These are phyloP conservation scores for Lentinula guzmanii DNA, from an alignment of 768 basidiomycete species.

Conservation along the genomic window DNA sequence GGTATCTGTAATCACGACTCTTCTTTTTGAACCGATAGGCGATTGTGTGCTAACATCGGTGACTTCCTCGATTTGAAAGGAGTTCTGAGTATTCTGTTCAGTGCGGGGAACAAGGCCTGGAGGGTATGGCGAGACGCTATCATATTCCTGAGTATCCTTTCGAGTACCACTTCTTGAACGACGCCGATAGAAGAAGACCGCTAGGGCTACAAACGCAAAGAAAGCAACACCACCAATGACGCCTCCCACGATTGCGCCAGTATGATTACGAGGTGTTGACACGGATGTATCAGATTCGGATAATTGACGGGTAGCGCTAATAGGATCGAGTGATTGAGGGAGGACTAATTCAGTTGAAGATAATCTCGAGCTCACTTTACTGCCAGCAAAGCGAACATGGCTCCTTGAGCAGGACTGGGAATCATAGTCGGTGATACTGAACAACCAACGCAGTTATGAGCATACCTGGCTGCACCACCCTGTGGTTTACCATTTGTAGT, in stretches of 20 bases:
- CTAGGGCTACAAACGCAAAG: constrained; percentile 2
- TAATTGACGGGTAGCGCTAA: background rate
- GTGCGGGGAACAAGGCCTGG: background rate
- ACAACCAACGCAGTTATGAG: background rate
- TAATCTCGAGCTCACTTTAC: constrained; percentile 14
- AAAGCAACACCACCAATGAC: constrained; percentile 7
- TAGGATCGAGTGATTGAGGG: background rate
- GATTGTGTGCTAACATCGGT: background rate
- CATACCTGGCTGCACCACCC: constrained; percentile 1
- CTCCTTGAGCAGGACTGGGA: background rate
- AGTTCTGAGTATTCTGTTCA: background rate
- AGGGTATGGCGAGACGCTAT: background rate
- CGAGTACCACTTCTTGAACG: background rate
- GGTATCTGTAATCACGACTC: too few species aligned
- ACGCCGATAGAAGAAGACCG: constrained; percentile 9
- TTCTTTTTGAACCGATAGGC: background rate
- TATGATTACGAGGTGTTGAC: background rate
- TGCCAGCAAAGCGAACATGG: constrained; percentile 6
- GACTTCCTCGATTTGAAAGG: background rate
- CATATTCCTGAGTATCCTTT: background rate
- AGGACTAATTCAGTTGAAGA: too few species aligned
- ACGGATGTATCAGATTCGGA: background rate
- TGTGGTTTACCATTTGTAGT: background rate
- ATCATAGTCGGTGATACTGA: too few species aligned
- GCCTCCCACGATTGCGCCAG: constrained; percentile 11